Percentiles rank a stretch among this genome's conserved stretches.
Evolutionary conservation across 2,329 filamentous ascomycete genomes (phyloP).

Genomic region (Calonectria hawksworthii): DNA sequence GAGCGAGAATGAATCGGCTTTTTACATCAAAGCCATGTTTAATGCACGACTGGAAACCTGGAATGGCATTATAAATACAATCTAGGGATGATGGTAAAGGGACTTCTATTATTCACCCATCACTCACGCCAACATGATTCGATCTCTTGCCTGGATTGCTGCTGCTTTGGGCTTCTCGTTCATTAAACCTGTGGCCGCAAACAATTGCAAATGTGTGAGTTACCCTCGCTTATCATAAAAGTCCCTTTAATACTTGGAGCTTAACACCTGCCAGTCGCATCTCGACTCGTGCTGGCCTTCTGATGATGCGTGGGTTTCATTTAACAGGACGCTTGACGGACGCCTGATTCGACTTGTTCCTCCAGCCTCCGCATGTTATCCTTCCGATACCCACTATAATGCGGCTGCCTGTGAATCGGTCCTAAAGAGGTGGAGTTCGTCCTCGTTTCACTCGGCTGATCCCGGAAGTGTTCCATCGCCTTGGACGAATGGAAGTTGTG

Average conservation of each 20-base stretch:
- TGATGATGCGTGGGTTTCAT: neutral
- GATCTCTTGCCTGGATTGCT: neutral
- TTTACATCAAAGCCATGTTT: no score
- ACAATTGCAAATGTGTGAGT: neutral
- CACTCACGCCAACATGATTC: no score
- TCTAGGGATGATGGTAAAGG: no score
- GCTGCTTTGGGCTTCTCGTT: neutral
- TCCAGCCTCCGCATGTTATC: neutral
- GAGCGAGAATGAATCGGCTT: no score
- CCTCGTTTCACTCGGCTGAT: neutral
- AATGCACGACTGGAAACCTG: no score
- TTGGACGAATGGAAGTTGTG: neutral
- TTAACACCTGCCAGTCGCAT: neutral
- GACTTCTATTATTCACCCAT: no score
- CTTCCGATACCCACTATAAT: neutral
- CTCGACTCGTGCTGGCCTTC: neutral
- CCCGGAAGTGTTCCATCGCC: neutral
- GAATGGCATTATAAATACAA: no score
- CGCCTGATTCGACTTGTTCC: neutral
- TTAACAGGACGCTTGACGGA: neutral
- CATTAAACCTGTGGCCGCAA: neutral
- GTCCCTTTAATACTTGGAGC: neutral
- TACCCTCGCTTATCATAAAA: neutral
- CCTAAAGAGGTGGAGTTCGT: neutral
- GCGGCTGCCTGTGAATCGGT: neutral